Conservation (phyloP, 768 basidiomycete species). For the Mycena haematopus region DNA sequence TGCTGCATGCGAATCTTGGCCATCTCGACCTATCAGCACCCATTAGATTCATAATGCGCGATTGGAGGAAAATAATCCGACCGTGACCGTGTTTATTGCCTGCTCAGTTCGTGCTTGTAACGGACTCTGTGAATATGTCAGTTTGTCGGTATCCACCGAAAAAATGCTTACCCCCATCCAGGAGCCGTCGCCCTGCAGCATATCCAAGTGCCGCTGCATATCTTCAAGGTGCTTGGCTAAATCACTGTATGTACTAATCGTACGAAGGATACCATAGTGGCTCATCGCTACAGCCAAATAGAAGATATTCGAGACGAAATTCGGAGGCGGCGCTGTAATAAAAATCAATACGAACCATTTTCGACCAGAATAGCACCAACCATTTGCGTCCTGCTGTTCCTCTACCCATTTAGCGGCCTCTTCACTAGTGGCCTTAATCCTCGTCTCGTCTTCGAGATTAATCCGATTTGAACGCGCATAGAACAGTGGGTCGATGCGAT, state of each 20-base stretch:
- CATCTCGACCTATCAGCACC: conserved; percentile 60
- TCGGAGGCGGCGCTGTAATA: conserved; percentile 64
- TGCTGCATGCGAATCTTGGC: conserved; percentile 74
- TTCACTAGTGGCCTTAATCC: conserved; percentile 90
- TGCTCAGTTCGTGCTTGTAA: conserved; percentile 79
- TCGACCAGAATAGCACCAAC: conserved; percentile 37
- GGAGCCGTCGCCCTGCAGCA: conserved; percentile 74
- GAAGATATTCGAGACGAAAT: conserved; percentile 96
- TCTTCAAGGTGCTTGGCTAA: conserved; percentile 79
- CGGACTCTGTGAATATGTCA: conserved; percentile 57
- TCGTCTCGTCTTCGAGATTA: conserved; percentile 86
- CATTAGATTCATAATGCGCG: not conserved
- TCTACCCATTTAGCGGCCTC: conserved; percentile 81
- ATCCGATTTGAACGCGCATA: conserved; percentile 76
- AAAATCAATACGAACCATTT: not conserved
- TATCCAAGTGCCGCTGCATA: conserved; percentile 76
- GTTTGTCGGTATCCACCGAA: not conserved
- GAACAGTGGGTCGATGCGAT: conserved; percentile 87
- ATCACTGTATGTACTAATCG: conserved; percentile 78
- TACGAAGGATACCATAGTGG: conserved; percentile 87
- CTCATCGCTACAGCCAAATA: conserved; percentile 87
- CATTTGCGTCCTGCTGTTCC: conserved; percentile 50
- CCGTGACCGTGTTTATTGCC: conserved; percentile 80
- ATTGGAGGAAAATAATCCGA: conserved; percentile 33
- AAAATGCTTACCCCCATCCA: conserved; percentile 76